A percentile compares a stretch with the other conserved stretches of the same genome.
phyloP scores from a whole-genome alignment of 805 yeast genomes.

The Nakazawaea molendinolei region DNA sequence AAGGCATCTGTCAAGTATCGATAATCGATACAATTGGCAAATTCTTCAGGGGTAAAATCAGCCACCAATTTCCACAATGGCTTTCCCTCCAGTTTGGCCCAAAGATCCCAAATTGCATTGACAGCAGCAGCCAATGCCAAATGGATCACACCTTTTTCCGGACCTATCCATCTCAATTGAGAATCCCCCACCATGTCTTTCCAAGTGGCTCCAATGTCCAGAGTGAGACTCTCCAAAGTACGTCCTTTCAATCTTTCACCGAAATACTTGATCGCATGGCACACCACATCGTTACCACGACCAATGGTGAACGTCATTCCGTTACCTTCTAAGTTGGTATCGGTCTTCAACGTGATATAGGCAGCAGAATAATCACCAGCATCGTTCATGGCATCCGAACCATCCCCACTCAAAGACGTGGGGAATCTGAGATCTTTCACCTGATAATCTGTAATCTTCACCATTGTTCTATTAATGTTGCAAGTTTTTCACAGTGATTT shows the following conservation, averaged over 20 bases:
- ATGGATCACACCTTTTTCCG: slow-evolving; percentile 37
- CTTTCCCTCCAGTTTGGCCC: slow-evolving; percentile 31
- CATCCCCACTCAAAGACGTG: slow-evolving; percentile 31
- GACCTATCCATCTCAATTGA: slow-evolving; percentile 38
- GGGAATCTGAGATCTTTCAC: slow-evolving; percentile 24
- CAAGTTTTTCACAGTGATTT: no score
- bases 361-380: slow-evolving; percentile 36
- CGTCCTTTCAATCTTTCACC: slow-evolving; percentile 31
- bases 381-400: slow-evolving; percentile 37
- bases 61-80: slow-evolving; percentile 37
- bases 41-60: slow-evolving; percentile 35
- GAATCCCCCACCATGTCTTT: slow-evolving; percentile 31
- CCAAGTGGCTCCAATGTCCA: slow-evolving; percentile 36
- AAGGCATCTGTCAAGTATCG: slow-evolving; percentile 35
- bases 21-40: slow-evolving; percentile 33
- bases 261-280: slow-evolving; percentile 28
- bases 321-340: slow-evolving; percentile 25
- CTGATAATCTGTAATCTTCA: not conserved
- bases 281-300: slow-evolving; percentile 30
- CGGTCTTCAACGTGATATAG: slow-evolving; percentile 27
- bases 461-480: slow-evolving; percentile 2
- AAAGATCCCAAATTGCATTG: slow-evolving; percentile 36
- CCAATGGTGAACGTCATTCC: slow-evolving; percentile 39
- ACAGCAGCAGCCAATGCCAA: slow-evolving; percentile 34
- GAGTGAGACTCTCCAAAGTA: slow-evolving; percentile 23